Evolutionary conservation across 805 yeast genomes (phyloP).

Genomic region (Grigorovia transvaalensis): DNA sequence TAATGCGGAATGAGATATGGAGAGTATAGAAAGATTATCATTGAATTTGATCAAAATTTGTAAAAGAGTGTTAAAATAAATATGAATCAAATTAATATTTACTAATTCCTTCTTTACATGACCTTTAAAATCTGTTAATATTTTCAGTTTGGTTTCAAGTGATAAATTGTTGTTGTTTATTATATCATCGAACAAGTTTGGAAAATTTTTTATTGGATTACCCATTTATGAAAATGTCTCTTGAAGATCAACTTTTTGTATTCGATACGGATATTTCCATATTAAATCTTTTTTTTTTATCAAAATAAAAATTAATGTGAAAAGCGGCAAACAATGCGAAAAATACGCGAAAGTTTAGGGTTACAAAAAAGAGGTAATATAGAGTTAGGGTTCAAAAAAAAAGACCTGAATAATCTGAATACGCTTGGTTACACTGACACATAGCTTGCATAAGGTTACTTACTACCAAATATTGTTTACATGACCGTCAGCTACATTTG

Average conservation of each 20-base stretch:
- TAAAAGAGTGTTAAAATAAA: conserved; percentile 21
- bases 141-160: conserved; percentile 10
- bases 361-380: too few species aligned
- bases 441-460: too few species aligned
- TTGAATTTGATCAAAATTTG: conserved; percentile 2
- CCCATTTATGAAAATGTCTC: conserved; percentile 14
- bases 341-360: too few species aligned
- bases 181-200: neutral
- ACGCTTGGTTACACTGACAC: too few species aligned
- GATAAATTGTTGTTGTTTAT: conserved; percentile 1
- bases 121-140: conserved; percentile 24
- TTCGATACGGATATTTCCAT: too few species aligned
- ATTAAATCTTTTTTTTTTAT: too few species aligned
- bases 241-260: conserved; percentile 10
- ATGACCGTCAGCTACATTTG: too few species aligned
- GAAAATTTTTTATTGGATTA: neutral
- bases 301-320: neutral
- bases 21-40: conserved; percentile 5
- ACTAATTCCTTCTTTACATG: conserved; percentile 29
- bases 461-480: too few species aligned
- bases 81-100: conserved; percentile 12
- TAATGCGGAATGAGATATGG: conserved; percentile 32
- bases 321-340: too few species aligned
- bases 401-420: too few species aligned
- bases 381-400: too few species aligned